Evolutionary conservation across 805 yeast genomes (phyloP).

Genomic region (Cyberlindnera samutprakarnensis): DNA sequence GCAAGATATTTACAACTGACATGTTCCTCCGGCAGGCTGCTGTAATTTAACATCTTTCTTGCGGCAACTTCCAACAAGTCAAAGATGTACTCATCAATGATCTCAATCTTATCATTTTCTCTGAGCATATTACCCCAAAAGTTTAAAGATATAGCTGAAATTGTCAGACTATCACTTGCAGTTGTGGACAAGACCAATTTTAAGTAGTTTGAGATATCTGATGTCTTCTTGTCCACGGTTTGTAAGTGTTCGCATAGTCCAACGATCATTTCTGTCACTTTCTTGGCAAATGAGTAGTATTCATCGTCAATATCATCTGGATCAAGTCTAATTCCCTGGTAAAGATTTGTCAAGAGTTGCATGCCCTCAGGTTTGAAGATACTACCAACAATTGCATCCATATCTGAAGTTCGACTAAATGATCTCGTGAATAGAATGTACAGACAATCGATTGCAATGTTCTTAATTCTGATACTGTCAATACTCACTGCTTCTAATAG

Average conservation of each 20-base stretch:
- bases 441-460: slow-evolving; percentile 83
- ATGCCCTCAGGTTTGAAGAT: slow-evolving; percentile 75
- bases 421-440: slow-evolving; percentile 82
- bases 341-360: slow-evolving; percentile 56
- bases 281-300: slow-evolving; percentile 74
- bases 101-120: slow-evolving; percentile 53
- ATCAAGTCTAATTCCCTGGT: slow-evolving; percentile 42
- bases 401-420: slow-evolving; percentile 59
- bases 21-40: slow-evolving; percentile 57
- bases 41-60: slow-evolving; percentile 68
- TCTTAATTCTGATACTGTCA: slow-evolving; percentile 60
- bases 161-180: slow-evolving; percentile 76
- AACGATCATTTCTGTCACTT: slow-evolving; percentile 89
- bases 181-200: slow-evolving; percentile 75
- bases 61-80: slow-evolving; percentile 70
- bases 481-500: slow-evolving; percentile 53
- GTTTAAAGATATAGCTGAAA: slow-evolving; percentile 83
- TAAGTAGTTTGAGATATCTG: slow-evolving; percentile 64
- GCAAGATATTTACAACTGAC: slow-evolving; percentile 59
- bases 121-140: slow-evolving; percentile 92
- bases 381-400: slow-evolving; percentile 69
- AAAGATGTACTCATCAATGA: slow-evolving; percentile 50
- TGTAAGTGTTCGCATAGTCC: slow-evolving; percentile 75
- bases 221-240: slow-evolving; percentile 33
- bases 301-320: slow-evolving; percentile 74